phyloP scores from a whole-genome alignment of 2,329 filamentous ascomycete species.

The Sarocladium strictum region DNA sequence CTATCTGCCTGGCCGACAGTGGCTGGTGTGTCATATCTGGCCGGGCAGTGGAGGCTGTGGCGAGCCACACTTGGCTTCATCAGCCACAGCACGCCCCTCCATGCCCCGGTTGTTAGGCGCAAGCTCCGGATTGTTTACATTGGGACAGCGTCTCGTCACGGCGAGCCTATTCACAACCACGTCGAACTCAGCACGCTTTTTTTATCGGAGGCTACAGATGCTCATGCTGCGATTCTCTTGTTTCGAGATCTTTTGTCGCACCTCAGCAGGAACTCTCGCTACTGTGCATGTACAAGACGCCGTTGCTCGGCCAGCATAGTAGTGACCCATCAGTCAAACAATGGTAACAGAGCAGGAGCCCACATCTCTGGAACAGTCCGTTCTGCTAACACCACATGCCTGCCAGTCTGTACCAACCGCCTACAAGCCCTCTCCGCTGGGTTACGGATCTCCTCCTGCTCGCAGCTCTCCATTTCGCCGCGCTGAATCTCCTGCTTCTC shows the following conservation, averaged over 20 bases:
- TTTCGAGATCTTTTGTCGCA: background rate
- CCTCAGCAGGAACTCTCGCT: background rate
- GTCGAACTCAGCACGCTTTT: background rate
- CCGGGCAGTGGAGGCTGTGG: too few relatives aligned
- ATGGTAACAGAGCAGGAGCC: constrained; percentile 23
- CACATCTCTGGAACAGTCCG: constrained; percentile 17
- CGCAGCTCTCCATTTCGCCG: constrained; percentile 61
- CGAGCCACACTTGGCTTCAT: constrained; percentile 10
- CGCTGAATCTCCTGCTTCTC: constrained; percentile 58
- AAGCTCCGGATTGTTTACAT: constrained; percentile 21
- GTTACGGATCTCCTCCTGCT: constrained; percentile 56
- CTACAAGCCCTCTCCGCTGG: constrained; percentile 67
- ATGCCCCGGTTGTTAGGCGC: constrained; percentile 17
- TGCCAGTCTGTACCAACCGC: constrained; percentile 46
- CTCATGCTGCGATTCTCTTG: background rate
- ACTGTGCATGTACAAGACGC: background rate
- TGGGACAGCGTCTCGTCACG: constrained; percentile 9
- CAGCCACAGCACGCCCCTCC: constrained; percentile 13
- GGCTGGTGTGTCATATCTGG: too few relatives aligned
- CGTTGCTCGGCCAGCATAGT: constrained; percentile 7
- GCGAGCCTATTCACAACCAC: background rate
- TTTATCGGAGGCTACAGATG: background rate
- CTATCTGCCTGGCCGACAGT: too few relatives aligned
- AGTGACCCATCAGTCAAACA: constrained; percentile 13
- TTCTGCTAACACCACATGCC: constrained; percentile 24